Evolutionary conservation across 2,329 filamentous ascomycete species (phyloP).

Genomic region (Cordyceps cicadae): DNA sequence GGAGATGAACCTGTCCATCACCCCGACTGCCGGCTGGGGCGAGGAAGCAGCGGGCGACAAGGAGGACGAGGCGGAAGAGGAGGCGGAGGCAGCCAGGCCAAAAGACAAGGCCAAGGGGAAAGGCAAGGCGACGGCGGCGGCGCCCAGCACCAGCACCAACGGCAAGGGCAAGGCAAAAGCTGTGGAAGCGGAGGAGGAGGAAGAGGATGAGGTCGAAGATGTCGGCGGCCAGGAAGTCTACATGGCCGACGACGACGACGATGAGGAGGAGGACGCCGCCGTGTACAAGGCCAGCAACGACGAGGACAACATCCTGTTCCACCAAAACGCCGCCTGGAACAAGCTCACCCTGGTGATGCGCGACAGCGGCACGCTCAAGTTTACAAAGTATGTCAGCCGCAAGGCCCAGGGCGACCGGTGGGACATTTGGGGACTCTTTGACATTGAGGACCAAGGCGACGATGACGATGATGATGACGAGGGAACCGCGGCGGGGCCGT

Average conservation of each 20-base stretch:
- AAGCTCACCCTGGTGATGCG: constrained; percentile 82
- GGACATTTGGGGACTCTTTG: constrained; percentile 77
- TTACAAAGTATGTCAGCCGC: constrained; percentile 90
- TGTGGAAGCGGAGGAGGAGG: constrained; percentile 21
- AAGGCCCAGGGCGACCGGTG: constrained; percentile 81
- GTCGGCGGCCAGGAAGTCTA: constrained; percentile 81
- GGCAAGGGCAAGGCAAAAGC: constrained; percentile 20
- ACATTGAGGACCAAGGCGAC: constrained; percentile 52
- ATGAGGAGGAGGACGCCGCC: constrained; percentile 75
- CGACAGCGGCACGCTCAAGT: constrained; percentile 77
- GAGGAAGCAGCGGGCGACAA: constrained; percentile 50
- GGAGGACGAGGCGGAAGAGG: constrained; percentile 37
- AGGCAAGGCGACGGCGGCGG: constrained; percentile 9
- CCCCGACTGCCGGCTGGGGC: constrained; percentile 79
- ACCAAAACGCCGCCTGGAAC: constrained; percentile 69
- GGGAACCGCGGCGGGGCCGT: not conserved
- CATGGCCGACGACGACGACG: constrained; percentile 83
- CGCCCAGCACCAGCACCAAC: constrained; percentile 11
- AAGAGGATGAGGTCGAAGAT: constrained; percentile 36
- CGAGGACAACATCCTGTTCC: constrained; percentile 62
- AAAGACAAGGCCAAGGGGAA: constrained; percentile 22
- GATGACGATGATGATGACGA: constrained; percentile 25
- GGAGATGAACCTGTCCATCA: constrained; percentile 81
- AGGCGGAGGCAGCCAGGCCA: constrained; percentile 26
- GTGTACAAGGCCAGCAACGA: constrained; percentile 76